Percentiles rank a stretch among this genome's conserved stretches.
Conservation (phyloP, 306 rosid genomes). For the Rosa rugosa region DNA sequence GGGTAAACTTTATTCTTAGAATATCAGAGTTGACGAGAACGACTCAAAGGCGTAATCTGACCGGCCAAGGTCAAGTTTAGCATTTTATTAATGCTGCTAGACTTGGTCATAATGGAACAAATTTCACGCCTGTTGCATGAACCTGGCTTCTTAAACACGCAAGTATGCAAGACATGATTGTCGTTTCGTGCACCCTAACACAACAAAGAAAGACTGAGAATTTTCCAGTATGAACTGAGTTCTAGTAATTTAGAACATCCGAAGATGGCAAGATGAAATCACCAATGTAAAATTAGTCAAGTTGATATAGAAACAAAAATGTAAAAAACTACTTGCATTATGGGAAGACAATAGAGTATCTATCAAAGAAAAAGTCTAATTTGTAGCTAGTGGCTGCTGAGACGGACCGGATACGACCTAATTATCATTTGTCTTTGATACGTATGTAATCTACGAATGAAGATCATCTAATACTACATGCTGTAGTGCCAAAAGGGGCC, state of each 20-base stretch:
- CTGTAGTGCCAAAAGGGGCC: too few species aligned
- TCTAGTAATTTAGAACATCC: background rate
- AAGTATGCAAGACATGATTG: background rate
- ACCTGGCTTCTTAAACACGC: background rate
- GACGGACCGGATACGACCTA: too few species aligned
- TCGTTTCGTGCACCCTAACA: background rate
- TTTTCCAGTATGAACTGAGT: too few species aligned
- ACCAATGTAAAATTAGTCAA: background rate
- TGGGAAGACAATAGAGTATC: background rate
- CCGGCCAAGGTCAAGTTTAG: background rate
- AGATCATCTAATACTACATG: too few species aligned
- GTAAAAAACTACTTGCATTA: background rate
- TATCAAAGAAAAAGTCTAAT: background rate
- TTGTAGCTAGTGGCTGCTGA: background rate
- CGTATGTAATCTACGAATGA: too few species aligned
- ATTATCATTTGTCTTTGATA: too few species aligned
- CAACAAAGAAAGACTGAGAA: background rate
- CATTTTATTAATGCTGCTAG: background rate
- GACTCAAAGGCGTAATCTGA: background rate
- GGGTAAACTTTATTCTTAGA: background rate
- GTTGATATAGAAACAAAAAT: background rate
- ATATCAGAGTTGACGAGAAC: background rate
- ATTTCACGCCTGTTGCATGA: background rate
- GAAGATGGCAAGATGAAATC: background rate
- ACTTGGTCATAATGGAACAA: background rate